Evolutionary conservation across 2,329 filamentous ascomycete genomes (phyloP).

Genomic region (Pestalotiopsis sp.): DNA sequence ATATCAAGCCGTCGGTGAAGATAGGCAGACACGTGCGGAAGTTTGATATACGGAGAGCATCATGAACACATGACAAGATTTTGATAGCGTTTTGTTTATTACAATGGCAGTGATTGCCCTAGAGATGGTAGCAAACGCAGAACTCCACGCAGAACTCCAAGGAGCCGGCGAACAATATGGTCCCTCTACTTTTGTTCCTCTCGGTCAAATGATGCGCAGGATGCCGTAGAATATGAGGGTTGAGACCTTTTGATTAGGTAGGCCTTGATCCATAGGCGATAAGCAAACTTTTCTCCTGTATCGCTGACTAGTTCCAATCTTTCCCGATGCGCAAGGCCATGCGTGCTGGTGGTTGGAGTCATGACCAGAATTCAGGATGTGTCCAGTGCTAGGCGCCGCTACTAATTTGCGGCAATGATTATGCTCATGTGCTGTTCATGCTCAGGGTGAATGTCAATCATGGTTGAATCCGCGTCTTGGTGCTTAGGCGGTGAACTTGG

Average conservation of each 20-base stretch:
- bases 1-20: background rate
- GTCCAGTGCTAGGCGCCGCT: background rate
- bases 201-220: background rate
- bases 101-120: background rate
- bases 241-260: background rate
- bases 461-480: background rate
- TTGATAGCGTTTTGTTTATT: background rate
- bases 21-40: background rate
- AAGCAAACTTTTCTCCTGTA: slow-evolving; percentile 3
- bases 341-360: background rate
- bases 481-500: slow-evolving; percentile 82
- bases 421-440: background rate
- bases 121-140: background rate
- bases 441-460: background rate
- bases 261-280: background rate
- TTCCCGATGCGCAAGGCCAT: background rate
- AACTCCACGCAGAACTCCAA: background rate
- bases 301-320: background rate
- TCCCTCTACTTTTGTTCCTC: background rate
- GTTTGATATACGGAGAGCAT: background rate
- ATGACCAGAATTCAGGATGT: background rate
- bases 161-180: background rate
- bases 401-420: background rate
- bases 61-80: background rate
- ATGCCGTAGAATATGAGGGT: background rate